phyloP scores from a whole-genome alignment of 129 eudicot species.

The Tagetes patula region DNA sequence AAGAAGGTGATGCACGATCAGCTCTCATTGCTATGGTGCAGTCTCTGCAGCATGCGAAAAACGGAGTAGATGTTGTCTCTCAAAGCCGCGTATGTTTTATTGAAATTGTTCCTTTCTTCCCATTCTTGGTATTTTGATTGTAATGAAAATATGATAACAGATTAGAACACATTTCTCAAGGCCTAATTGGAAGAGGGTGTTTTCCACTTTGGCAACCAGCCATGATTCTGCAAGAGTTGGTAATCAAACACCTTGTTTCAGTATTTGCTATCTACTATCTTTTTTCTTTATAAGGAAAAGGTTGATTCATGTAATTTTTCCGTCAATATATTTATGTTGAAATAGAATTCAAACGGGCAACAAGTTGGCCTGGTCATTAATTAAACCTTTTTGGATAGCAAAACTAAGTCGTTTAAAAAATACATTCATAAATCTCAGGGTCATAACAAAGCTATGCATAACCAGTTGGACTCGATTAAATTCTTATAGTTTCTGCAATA shows the following conservation, averaged over 20 bases:
- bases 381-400: too few relatives aligned
- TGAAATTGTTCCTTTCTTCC: background rate
- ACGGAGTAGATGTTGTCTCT: conserved; percentile 94
- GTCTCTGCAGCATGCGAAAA: conserved; percentile 88
- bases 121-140: background rate
- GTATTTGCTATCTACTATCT: background rate
- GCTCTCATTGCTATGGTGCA: conserved; percentile 97
- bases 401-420: too few relatives aligned
- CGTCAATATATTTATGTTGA: too few relatives aligned
- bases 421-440: too few relatives aligned
- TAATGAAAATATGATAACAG: conserved; percentile 41
- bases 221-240: conserved; percentile 66
- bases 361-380: too few relatives aligned
- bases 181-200: conserved; percentile 94
- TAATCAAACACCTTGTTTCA: conserved; percentile 31
- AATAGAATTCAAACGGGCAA: too few relatives aligned
- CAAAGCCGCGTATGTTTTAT: conserved; percentile 71
- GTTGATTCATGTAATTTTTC: too few relatives aligned
- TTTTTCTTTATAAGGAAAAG: background rate
- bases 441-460: too few relatives aligned
- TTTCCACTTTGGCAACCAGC: conserved; percentile 51
- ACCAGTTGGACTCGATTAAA: background rate
- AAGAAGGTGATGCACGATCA: conserved; percentile 98
- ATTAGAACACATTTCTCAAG: conserved; percentile 91
- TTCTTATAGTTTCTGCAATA: background rate